These are phyloP conservation scores for Musa beccarii DNA, from an alignment of 176 grass and related monocot genomes.

Conservation along the genomic window DNA sequence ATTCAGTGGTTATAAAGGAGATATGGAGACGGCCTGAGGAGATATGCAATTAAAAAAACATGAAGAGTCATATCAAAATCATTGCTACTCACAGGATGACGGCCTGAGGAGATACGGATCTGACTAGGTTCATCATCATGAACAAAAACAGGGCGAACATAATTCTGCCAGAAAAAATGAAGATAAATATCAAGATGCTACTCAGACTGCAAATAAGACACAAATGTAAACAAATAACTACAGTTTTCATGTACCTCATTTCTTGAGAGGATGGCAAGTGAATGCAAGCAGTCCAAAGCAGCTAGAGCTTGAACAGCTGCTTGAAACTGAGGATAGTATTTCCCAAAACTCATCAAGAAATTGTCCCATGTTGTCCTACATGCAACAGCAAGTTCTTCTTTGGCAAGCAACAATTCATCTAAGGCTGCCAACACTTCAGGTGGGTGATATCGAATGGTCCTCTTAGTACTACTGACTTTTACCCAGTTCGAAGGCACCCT, in stretches of 20 bases:
- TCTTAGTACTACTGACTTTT: slow-evolving; percentile 90
- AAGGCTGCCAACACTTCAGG: slow-evolving; percentile 64
- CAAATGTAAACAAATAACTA: slow-evolving; percentile 3
- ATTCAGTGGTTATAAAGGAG: too few species aligned
- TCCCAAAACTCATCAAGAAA: slow-evolving; percentile 53
- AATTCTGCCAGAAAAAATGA: slow-evolving; percentile 46
- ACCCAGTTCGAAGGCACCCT: slow-evolving; percentile 75
- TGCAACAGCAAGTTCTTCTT: slow-evolving; percentile 67
- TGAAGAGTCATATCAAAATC: background rate
- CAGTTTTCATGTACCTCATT: slow-evolving; percentile 46
- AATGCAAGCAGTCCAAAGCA: slow-evolving; percentile 75
- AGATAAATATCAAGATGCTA: slow-evolving; percentile 6
- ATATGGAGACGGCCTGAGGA: too few species aligned
- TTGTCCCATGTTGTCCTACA: slow-evolving; percentile 72
- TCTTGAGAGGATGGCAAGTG: slow-evolving; percentile 62
- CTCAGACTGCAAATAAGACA: background rate
- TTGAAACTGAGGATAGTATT: slow-evolving; percentile 82
- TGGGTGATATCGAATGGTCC: slow-evolving; percentile 70
- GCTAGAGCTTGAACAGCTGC: slow-evolving; percentile 67
- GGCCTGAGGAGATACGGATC: slow-evolving; percentile 67
- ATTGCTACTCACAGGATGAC: slow-evolving; percentile 65
- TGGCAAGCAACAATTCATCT: slow-evolving; percentile 61
- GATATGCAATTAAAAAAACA: background rate
- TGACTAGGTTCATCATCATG: slow-evolving; percentile 61
- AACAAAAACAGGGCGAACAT: slow-evolving; percentile 73